These are phyloP conservation scores for Pneumocystis oryctolagi DNA, from an alignment of 1,139 yeast genomes.

Conservation along the genomic window DNA sequence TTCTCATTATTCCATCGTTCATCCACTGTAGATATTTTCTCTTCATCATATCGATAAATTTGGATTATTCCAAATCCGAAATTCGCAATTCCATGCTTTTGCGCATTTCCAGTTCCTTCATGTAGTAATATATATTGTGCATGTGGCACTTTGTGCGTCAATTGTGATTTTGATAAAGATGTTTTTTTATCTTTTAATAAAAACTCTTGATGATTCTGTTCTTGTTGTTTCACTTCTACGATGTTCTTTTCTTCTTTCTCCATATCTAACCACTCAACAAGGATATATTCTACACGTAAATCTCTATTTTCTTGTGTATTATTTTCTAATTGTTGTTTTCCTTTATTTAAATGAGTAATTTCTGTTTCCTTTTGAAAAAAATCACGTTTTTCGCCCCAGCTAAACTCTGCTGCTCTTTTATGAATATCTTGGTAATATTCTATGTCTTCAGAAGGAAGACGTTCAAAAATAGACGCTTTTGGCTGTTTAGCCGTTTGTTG, in stretches of 20 bases:
- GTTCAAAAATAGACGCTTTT: neutral
- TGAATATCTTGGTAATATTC: neutral
- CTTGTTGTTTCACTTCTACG: neutral
- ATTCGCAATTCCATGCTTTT: neutral
- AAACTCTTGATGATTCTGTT: neutral
- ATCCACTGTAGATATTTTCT: neutral
- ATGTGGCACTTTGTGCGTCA: neutral
- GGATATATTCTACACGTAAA: neutral
- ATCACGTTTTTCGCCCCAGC: neutral
- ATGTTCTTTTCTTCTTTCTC: neutral
- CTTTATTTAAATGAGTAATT: neutral
- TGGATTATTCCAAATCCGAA: slow-evolving; percentile 8
- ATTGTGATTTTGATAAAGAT: neutral
- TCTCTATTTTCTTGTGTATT: neutral
- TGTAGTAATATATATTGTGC: neutral
- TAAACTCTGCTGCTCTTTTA: neutral
- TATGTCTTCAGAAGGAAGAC: neutral
- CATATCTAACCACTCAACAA: neutral
- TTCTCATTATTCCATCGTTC: neutral
- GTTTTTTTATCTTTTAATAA: neutral
- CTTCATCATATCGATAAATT: slow-evolving; percentile 1
- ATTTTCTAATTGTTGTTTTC: neutral
- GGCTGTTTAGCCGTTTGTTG: neutral
- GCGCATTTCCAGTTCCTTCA: neutral
- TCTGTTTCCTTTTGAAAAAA: neutral